A percentile compares a stretch with the other conserved stretches of the same genome.
Conservation (phyloP, 2,329 filamentous ascomycete genomes). For the Simplicillium aogashimaense region DNA sequence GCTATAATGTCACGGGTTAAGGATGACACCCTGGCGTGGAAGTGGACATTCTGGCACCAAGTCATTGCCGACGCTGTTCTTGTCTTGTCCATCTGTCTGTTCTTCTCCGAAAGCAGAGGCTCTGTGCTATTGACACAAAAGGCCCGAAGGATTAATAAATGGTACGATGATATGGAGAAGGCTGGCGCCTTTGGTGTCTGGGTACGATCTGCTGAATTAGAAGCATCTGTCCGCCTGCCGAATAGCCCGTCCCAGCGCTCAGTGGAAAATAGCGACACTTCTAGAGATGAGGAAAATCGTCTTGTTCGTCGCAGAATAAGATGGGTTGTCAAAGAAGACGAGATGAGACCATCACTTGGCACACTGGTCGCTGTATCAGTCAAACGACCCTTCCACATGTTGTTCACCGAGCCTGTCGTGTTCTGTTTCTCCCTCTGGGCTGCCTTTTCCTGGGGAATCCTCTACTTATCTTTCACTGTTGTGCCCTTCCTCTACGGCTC, state of each 20-base stretch:
- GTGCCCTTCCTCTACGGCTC: slow-evolving; percentile 67
- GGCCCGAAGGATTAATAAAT: slow-evolving; percentile 62
- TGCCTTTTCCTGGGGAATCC: slow-evolving; percentile 78
- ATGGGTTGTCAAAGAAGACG: slow-evolving; percentile 73
- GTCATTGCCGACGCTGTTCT: slow-evolving; percentile 58
- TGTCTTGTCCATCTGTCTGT: slow-evolving; percentile 48
- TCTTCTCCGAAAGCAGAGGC: slow-evolving; percentile 76
- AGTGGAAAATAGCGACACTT: not conserved
- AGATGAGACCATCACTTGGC: slow-evolving; percentile 57
- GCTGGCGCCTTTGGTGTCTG: slow-evolving; percentile 46
- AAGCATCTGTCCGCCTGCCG: not conserved
- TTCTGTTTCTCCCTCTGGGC: slow-evolving; percentile 88
- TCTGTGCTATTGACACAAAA: slow-evolving; percentile 71
- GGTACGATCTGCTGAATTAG: slow-evolving; percentile 11
- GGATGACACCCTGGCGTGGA: slow-evolving; percentile 44
- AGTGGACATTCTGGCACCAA: slow-evolving; percentile 87
- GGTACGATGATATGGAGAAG: slow-evolving; percentile 65
- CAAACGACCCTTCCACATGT: slow-evolving; percentile 67
- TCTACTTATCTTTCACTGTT: slow-evolving; percentile 77
- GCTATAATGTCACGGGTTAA: slow-evolving; percentile 55
- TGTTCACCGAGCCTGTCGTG: slow-evolving; percentile 67
- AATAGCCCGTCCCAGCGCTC: not conserved
- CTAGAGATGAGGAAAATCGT: not conserved
- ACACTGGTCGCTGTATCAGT: slow-evolving; percentile 67
- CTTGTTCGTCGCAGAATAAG: slow-evolving; percentile 44